phyloP scores from a whole-genome alignment of 805 yeast genomes.

The Pichia membranifaciens region DNA sequence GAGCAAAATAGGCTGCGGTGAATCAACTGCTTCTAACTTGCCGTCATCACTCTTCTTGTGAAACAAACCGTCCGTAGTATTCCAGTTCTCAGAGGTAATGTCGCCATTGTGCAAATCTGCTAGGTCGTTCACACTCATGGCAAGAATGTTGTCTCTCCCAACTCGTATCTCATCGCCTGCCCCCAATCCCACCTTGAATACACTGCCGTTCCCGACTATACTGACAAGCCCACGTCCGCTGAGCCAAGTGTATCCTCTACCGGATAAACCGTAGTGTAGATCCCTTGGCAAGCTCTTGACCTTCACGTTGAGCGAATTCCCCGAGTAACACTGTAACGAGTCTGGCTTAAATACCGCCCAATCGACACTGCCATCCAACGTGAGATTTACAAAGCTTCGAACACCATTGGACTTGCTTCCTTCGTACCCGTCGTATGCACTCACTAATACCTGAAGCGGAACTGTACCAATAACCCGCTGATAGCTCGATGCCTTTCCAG shows the following conservation, averaged over 20 bases:
- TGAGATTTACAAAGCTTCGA: slow-evolving; percentile 39
- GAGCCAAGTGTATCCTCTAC: slow-evolving; percentile 39
- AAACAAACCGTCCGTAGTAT: slow-evolving; percentile 10
- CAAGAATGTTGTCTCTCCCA: slow-evolving; percentile 42
- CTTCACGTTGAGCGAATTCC: slow-evolving; percentile 42
- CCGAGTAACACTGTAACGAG: slow-evolving; percentile 47
- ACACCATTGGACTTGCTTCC: slow-evolving; percentile 15
- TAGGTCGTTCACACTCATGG: slow-evolving; percentile 44
- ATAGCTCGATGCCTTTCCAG: slow-evolving; percentile 39
- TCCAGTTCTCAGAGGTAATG: slow-evolving; percentile 17
- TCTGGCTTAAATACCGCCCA: slow-evolving; percentile 52
- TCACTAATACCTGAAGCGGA: slow-evolving; percentile 39
- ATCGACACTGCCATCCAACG: slow-evolving; percentile 54
- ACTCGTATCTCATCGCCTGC: slow-evolving; percentile 45
- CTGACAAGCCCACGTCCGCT: slow-evolving; percentile 56
- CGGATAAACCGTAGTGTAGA: slow-evolving; percentile 30
- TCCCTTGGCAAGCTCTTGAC: slow-evolving; percentile 35
- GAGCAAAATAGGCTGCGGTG: neutral
- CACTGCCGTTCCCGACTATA: slow-evolving; percentile 48
- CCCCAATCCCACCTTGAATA: slow-evolving; percentile 41
- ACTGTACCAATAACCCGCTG: slow-evolving; percentile 44
- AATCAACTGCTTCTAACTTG: neutral
- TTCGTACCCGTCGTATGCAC: slow-evolving; percentile 29
- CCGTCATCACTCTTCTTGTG: neutral
- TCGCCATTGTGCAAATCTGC: slow-evolving; percentile 30